Conservation (phyloP, 2,329 filamentous ascomycete species). For the Botrytis sinoallii region DNA sequence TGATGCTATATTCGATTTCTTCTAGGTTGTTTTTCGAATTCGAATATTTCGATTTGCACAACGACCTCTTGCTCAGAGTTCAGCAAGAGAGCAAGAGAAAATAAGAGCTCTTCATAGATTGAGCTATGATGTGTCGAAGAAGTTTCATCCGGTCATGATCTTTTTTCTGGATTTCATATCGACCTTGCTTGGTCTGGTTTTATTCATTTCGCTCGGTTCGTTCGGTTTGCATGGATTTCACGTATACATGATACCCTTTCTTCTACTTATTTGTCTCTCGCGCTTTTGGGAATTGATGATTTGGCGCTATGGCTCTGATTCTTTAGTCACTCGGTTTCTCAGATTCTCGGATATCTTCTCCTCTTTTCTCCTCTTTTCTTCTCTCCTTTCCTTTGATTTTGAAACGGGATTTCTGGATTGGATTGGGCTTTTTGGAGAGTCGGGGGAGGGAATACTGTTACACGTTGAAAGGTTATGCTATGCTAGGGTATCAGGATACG, state of each 20-base stretch:
- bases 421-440: no score
- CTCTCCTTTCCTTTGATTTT: no score
- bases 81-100: neutral
- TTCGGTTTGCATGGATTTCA: neutral
- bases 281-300: neutral
- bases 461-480: neutral
- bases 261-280: neutral
- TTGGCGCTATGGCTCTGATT: neutral
- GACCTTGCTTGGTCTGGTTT: no score
- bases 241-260: neutral
- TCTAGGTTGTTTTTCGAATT: no score
- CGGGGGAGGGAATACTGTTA: no score
- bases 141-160: neutral
- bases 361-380: neutral
- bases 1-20: no score
- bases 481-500: neutral
- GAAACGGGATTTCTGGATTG: rapidly evolving
- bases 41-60: neutral
- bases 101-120: neutral
- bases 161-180: neutral
- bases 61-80: rapidly evolving
- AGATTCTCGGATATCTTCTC: neutral
- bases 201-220: neutral
- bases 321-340: neutral
- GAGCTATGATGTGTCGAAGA: neutral